These are phyloP conservation scores for Corynascus novoguineensis DNA, from an alignment of 495 filamentous ascomycete genomes.

Conservation along the genomic window DNA sequence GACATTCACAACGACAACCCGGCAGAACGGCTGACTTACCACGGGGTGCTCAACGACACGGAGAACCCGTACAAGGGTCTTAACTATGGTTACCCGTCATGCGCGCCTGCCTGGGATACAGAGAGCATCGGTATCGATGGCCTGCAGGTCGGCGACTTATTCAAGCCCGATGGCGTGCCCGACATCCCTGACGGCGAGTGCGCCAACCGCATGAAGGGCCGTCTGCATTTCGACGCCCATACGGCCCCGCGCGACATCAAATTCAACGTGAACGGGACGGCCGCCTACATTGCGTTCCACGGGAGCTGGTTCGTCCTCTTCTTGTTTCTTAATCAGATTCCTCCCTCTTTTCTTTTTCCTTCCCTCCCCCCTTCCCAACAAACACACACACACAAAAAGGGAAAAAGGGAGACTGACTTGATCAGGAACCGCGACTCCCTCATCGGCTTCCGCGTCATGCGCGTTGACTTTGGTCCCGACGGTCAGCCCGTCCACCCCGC, in stretches of 20 bases:
- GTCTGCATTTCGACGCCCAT: constrained; percentile 49
- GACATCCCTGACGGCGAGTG: constrained; percentile 18
- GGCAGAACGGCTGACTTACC: constrained; percentile 63
- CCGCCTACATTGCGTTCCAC: constrained; percentile 51
- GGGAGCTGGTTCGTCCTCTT: constrained; percentile 46
- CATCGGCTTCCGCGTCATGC: constrained; percentile 45
- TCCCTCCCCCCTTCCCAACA: not conserved
- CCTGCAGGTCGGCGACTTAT: constrained; percentile 43
- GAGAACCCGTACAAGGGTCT: constrained; percentile 34
- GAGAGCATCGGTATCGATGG: constrained; percentile 31
- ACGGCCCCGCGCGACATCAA: constrained; percentile 53
- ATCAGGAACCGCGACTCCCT: constrained; percentile 39
- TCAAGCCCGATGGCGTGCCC: constrained; percentile 34
- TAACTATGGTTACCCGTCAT: constrained; percentile 60
- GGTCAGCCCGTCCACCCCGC: constrained; percentile 38
- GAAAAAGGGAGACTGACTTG: too few relatives aligned
- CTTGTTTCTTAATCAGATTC: too few relatives aligned
- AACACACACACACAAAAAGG: too few relatives aligned
- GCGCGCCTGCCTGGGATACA: constrained; percentile 55
- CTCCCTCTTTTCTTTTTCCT: too few relatives aligned
- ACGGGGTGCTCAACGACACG: constrained; percentile 51
- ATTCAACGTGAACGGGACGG: constrained; percentile 37
- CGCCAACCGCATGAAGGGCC: constrained; percentile 34
- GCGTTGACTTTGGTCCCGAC: constrained; percentile 41
- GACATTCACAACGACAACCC: constrained; percentile 63